phyloP scores from a whole-genome alignment of 192 early-diverging fungal genomes.

The Coemansia asiatica region DNA sequence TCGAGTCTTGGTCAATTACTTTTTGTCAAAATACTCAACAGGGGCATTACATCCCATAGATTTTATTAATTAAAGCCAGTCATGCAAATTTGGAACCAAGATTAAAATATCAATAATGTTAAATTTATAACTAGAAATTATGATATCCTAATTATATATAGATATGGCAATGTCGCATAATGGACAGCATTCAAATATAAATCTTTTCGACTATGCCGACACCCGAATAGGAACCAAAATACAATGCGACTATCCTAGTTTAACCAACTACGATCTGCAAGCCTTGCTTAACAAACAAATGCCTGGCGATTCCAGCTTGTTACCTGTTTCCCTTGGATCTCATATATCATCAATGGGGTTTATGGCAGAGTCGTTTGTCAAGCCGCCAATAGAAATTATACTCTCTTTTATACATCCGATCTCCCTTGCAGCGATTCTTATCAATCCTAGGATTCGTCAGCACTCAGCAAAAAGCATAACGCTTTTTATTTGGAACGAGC shows the following conservation, averaged over 20 bases:
- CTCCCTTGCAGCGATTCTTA: conserved; percentile 7
- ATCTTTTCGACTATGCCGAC: conserved; percentile 11
- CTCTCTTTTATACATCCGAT: background rate
- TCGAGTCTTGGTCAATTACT: too few relatives aligned
- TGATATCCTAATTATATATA: too few relatives aligned
- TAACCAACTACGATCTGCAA: background rate
- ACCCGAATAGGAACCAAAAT: background rate
- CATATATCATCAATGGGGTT: background rate
- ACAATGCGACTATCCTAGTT: conserved; percentile 2
- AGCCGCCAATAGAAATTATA: conserved; percentile 4
- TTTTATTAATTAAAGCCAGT: too few relatives aligned
- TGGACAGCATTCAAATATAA: background rate
- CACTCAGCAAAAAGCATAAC: background rate
- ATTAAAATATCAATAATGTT: too few relatives aligned
- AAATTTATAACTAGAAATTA: too few relatives aligned
- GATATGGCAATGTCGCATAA: too few relatives aligned
- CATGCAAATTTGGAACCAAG: too few relatives aligned
- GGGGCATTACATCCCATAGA: too few relatives aligned
- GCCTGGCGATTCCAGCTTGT: background rate
- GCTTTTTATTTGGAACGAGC: background rate
- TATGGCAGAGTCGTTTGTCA: conserved; percentile 15
- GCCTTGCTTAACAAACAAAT: background rate
- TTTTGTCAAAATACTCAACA: too few relatives aligned
- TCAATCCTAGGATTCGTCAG: conserved; percentile 6
- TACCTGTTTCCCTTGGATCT: background rate